Evolutionary conservation across 2,329 filamentous ascomycete genomes (phyloP).

Genomic region (Exserohilum rostratum): DNA sequence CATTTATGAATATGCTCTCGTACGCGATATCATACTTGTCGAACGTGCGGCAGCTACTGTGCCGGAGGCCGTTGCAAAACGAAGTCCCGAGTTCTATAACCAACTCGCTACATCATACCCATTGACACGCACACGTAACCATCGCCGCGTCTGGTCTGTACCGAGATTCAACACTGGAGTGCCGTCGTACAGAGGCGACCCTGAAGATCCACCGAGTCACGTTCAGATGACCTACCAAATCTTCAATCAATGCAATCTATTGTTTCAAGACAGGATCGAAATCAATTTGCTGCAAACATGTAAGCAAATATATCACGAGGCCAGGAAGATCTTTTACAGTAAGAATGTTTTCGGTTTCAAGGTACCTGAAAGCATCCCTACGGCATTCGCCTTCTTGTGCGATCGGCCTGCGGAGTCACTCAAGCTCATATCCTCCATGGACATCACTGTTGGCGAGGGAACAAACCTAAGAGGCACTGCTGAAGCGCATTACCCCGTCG

Average conservation of each 20-base stretch:
- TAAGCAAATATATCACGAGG: slow-evolving; percentile 30
- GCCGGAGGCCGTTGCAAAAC: slow-evolving; percentile 6
- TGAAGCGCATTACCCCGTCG: slow-evolving; percentile 21
- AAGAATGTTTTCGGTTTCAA: slow-evolving; percentile 33
- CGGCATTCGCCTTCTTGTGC: slow-evolving; percentile 30
- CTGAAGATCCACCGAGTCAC: slow-evolving; percentile 10
- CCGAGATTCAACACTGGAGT: slow-evolving; percentile 25
- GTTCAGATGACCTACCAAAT: slow-evolving; percentile 33
- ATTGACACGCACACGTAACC: slow-evolving; percentile 7
- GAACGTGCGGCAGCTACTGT: slow-evolving; percentile 17
- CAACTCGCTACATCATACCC: slow-evolving; percentile 13
- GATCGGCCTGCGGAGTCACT: slow-evolving; percentile 25
- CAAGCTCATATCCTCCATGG: slow-evolving; percentile 19
- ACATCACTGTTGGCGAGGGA: slow-evolving; percentile 26
- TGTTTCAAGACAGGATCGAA: slow-evolving; percentile 4
- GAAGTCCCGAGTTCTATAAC: slow-evolving; percentile 7
- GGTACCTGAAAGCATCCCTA: slow-evolving; percentile 26
- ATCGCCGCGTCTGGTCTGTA: slow-evolving; percentile 24
- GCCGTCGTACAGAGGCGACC: slow-evolving; percentile 7
- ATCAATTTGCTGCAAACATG: slow-evolving; percentile 25
- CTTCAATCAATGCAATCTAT: background rate
- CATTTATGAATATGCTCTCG: slow-evolving; percentile 26
- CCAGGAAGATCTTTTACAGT: slow-evolving; percentile 28
- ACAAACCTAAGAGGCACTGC: slow-evolving; percentile 23
- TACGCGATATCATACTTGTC: slow-evolving; percentile 22